Conservation (phyloP, 345 rosid species). For the Citrus inodora region DNA sequence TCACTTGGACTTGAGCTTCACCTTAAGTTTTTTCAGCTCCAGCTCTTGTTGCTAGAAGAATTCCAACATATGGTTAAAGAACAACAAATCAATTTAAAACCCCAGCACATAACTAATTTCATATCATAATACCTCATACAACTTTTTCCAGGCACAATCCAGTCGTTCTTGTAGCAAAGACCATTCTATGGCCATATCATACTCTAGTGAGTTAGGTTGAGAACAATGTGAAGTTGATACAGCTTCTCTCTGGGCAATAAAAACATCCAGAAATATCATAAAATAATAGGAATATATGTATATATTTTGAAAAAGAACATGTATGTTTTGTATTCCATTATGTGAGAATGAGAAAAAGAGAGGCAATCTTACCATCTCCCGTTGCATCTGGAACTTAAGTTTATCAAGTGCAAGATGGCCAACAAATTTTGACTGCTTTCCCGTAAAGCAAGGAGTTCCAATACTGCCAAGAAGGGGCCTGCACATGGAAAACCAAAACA, state of each 20-base stretch:
- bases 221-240: constrained; percentile 87
- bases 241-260: constrained; percentile 53
- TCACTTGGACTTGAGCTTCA: constrained; percentile 44
- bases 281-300: neutral
- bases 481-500: constrained; percentile 16
- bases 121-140: constrained; percentile 40
- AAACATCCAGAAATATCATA: neutral
- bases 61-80: constrained; percentile 12
- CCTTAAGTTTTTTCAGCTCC: constrained; percentile 38
- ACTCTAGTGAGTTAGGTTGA: constrained; percentile 83
- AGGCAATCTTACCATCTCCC: constrained; percentile 45
- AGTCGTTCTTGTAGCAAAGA: constrained; percentile 48
- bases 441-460: constrained; percentile 45
- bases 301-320: neutral
- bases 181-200: constrained; percentile 92
- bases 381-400: constrained; percentile 40
- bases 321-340: neutral
- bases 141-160: constrained; percentile 27
- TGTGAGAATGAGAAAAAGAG: neutral
- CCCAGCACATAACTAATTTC: neutral
- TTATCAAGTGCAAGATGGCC: constrained; percentile 66
- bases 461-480: constrained; percentile 77
- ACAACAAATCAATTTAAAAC: neutral
- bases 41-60: constrained; percentile 53
- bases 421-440: constrained; percentile 42